A percentile compares a stretch with the other conserved stretches of the same genome.
Evolutionary conservation across 805 yeast genomes (phyloP).

Genomic region (Nakazawaea wyomingensis): DNA sequence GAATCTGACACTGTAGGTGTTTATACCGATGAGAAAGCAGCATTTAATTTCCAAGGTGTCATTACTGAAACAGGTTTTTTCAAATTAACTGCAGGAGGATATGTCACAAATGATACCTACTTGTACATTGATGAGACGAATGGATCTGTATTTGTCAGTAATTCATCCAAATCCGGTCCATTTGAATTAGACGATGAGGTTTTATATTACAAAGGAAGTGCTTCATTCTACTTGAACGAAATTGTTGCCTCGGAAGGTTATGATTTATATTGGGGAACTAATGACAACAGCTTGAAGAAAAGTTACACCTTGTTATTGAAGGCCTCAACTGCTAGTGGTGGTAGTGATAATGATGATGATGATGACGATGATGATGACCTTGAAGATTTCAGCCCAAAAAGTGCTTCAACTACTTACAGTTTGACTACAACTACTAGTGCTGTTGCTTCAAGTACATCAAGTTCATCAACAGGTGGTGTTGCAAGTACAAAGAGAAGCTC

Average conservation of each 20-base stretch:
- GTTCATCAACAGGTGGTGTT: not conserved
- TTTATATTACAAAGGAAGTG: constrained; percentile 9
- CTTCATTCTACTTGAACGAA: constrained; percentile 8
- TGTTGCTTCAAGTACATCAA: not conserved
- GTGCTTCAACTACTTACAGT: constrained; percentile 4
- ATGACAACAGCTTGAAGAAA: not conserved
- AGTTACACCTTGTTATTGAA: constrained; percentile 3
- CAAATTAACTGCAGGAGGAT: constrained; percentile 3
- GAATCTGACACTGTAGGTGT: constrained; percentile 7
- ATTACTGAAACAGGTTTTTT: constrained; percentile 8
- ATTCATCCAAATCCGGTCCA: constrained; percentile 3
- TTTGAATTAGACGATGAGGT: constrained; percentile 4
- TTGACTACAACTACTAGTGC: constrained; percentile 7
- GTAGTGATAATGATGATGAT: too few relatives aligned
- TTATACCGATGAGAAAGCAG: not conserved
- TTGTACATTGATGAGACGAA: constrained; percentile 6
- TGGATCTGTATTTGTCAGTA: constrained; percentile 7
- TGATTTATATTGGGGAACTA: constrained; percentile 10
- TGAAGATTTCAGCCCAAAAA: not conserved
- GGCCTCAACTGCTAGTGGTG: not conserved
- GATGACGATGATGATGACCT: not conserved
- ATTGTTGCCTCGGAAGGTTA: constrained; percentile 1
- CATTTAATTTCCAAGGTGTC: constrained; percentile 5
- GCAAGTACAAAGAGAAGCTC: not conserved
- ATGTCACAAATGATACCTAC: constrained; percentile 1